Evolutionary conservation across 2,329 filamentous ascomycete genomes (phyloP).

Genomic region (Pseudogymnoascus sp.): DNA sequence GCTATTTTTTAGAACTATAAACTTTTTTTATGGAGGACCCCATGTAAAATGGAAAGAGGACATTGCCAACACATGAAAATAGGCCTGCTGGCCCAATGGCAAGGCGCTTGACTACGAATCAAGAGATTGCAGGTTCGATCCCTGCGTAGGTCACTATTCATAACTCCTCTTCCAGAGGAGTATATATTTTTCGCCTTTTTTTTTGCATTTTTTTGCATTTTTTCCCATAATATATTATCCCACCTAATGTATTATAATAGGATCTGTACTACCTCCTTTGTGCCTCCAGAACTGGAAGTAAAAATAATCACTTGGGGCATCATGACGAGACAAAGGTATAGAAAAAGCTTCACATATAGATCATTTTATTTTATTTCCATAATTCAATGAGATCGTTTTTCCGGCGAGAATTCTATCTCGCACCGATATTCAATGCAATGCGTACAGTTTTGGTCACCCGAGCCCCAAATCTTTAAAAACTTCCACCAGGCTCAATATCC

Average conservation of each 20-base stretch:
- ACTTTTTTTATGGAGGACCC: too few species aligned
- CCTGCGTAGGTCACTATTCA: conserved; percentile 18
- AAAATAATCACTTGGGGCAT: too few species aligned
- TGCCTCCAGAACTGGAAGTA: too few species aligned
- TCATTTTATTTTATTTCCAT: background rate
- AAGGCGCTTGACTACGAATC: conserved; percentile 50
- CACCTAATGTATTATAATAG: too few species aligned
- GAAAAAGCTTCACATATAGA: background rate
- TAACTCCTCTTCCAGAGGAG: background rate
- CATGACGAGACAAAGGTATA: background rate
- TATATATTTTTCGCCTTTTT: too few species aligned
- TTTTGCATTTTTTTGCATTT: too few species aligned
- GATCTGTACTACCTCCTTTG: too few species aligned
- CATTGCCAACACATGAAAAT: too few species aligned
- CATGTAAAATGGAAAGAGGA: too few species aligned
- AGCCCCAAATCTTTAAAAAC: background rate
- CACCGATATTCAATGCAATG: conserved; percentile 4
- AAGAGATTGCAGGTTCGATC: conserved; percentile 34
- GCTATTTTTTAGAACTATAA: too few species aligned
- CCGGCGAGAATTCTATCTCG: background rate
- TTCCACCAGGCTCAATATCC: conserved; percentile 22
- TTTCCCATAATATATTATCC: too few species aligned
- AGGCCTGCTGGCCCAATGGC: conserved; percentile 43
- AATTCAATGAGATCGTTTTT: conserved; percentile 5
- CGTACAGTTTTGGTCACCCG: background rate